Evolutionary conservation across 345 rosid species (phyloP), one percentile per base, ranked within the genome.

Genomic region (Rhodamnia argentea): DNA sequence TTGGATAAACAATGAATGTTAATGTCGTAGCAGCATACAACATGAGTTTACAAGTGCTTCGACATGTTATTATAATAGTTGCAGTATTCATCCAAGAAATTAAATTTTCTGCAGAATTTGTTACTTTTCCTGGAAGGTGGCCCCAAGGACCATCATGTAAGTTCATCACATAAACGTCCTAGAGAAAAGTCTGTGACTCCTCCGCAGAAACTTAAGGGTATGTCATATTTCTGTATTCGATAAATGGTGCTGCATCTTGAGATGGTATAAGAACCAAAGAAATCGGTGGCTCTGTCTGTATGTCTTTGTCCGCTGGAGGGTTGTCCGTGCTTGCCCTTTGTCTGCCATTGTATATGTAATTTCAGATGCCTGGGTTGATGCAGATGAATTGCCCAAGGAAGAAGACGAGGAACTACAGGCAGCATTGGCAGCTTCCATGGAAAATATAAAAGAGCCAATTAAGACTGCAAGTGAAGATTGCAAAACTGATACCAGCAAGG

Each of bases 91-190:
- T 82, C 64, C 70, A 42, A 83, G 59, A 74, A 58, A 52, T 57
- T 78, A 13, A 62, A 13, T 78, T 84, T 60, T 47, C 83, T 85
- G 52, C 88, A 95, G 98, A 97, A 95, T 92, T 91, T 98, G 83
- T 94, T 94, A 51, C 93, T 92, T n/a, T 98, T 92, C 92, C 90
- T 98, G 98, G 99, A 98, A 87, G 96, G 98, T 86, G 97, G 98
- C 86, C 99, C 99, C 18, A 90, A 94, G 83, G 93, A 95, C 87
- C 94, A 95, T 90, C 97, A 94, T 85, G 90, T 89, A 53, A 91
- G 91, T 83, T 88, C 95, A 60, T 92, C 98, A 74, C 95, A 94
- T 88, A 98, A 98, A 92, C 99, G 97, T 32, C 97, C 93, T 60
- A 93, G 97, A 90, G 97, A 94, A 88, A 93, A 90, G 88, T 92